Evolutionary conservation across 148 eudicot species (phyloP), one percentile per base, ranked within the genome.

Genomic region (Camellia lanceoleosa): DNA sequence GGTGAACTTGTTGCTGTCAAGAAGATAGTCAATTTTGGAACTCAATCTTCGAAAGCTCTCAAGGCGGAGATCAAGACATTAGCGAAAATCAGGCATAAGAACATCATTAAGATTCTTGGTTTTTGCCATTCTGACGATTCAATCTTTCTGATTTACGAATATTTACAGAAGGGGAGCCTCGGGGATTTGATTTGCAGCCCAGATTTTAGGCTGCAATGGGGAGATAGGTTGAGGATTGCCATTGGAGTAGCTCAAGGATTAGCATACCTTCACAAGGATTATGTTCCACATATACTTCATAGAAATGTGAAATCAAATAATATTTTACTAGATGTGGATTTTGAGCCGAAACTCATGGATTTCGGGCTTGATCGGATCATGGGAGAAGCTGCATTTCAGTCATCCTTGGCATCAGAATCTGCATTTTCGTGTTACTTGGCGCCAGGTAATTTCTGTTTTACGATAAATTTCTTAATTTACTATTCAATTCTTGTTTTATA

Each of bases 191-290:
- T 94, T 71, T 82, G 87, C 54, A 85, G 81, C 73, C 80, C 89
- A 2, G 85, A 80, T 65, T 86, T 89, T 60, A 76, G 87, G 56
- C 46, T 94, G 84, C 89, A 87, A 3, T 94, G 98, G 98, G 84
- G 77, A 80, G 85, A 78, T 69, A 83, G 98, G 76, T 78, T 92
- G 84, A 91, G 49, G 78, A 92, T 91, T 47, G 97, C 97, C 58
- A 80, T 88, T 83, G 97, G 98, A 18, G 86, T 94, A 82, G 97
- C 98, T 84, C 97, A 89, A 86, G 97, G 89, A 69, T 87, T 94
- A 76, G 92, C 95, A 20, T 94, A 94, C 79, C 90, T 94, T 79
- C 98, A 92, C 81, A 81, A 87, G 67, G 98, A 94, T 80, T 94
- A 94, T 79, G 82, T 85, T 74, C 93, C 93, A 23, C 89, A 82